These are phyloP conservation scores for Tricholoma saponaceum DNA, from an alignment of 768 basidiomycete species.

Conservation along the genomic window DNA sequence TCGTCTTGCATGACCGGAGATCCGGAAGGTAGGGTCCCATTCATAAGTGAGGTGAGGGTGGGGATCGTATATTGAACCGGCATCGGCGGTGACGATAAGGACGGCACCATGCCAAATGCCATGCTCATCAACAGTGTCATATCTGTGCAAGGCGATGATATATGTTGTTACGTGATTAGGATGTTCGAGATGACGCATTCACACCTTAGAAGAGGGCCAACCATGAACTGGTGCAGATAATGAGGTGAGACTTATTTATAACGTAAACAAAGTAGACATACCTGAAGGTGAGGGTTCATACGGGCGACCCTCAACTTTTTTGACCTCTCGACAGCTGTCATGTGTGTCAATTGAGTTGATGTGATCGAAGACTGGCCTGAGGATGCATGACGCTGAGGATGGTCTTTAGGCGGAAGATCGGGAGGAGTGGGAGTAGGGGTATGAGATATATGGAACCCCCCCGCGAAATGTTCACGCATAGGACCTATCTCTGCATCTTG, in stretches of 20 bases:
- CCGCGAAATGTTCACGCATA: slow-evolving; percentile 57
- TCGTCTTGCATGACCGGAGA: slow-evolving; percentile 5
- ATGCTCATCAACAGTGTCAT: slow-evolving; percentile 79
- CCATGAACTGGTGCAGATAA: slow-evolving; percentile 61
- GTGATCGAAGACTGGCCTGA: slow-evolving; percentile 28
- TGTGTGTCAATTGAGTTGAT: slow-evolving; percentile 38
- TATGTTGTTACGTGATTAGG: background rate
- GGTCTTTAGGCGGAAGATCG: slow-evolving; percentile 46
- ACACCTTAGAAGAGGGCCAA: slow-evolving; percentile 73
- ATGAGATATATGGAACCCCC: slow-evolving; percentile 41
- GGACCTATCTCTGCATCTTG: slow-evolving; percentile 54
- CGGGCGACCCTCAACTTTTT: slow-evolving; percentile 49
- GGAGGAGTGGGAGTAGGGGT: slow-evolving; percentile 37
- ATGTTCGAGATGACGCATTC: slow-evolving; percentile 6
- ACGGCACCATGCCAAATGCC: slow-evolving; percentile 87
- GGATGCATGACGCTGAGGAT: slow-evolving; percentile 14
- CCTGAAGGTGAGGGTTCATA: slow-evolving; percentile 80
- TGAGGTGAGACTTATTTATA: slow-evolving; percentile 2
- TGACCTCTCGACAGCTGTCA: slow-evolving; percentile 67
- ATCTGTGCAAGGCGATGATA: slow-evolving; percentile 37
- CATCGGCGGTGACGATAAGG: slow-evolving; percentile 83
- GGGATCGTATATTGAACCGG: slow-evolving; percentile 75
- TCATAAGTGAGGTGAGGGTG: slow-evolving; percentile 64
- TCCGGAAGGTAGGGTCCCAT: slow-evolving; percentile 60
- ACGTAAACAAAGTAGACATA: slow-evolving; percentile 16